Conservation (phyloP, 805 yeast species). For the Candida ovalis region DNA sequence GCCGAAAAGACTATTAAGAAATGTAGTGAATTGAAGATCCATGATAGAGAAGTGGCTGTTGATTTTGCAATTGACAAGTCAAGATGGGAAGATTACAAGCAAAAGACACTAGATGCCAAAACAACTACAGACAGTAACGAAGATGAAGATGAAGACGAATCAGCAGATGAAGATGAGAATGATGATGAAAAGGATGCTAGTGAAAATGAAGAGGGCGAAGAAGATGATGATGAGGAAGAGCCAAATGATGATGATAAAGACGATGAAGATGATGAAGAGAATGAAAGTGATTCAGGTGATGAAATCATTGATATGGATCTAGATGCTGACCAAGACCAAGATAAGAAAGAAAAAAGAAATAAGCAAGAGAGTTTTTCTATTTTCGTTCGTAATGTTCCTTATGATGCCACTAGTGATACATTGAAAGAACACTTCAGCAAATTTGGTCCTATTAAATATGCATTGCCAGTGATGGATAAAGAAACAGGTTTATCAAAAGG, state of each 20-base stretch:
- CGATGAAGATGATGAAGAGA: slow-evolving; percentile 34
- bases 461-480: slow-evolving; percentile 87
- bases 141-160: slow-evolving; percentile 30
- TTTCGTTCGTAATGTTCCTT: slow-evolving; percentile 91
- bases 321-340: slow-evolving; percentile 22
- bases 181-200: slow-evolving; percentile 28
- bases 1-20: slow-evolving; percentile 83
- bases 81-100: slow-evolving; percentile 66
- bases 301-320: slow-evolving; percentile 1
- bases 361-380: slow-evolving; percentile 68
- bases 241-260: slow-evolving; percentile 22
- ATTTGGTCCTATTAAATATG: slow-evolving; percentile 88
- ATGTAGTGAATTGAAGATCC: slow-evolving; percentile 70
- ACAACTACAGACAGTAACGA: slow-evolving; percentile 30
- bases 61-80: slow-evolving; percentile 89
- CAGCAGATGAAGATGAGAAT: slow-evolving; percentile 28
- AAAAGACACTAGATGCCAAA: slow-evolving; percentile 39
- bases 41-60: slow-evolving; percentile 89
- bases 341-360: slow-evolving; percentile 38
- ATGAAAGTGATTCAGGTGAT: slow-evolving; percentile 3
- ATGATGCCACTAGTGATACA: slow-evolving; percentile 82
- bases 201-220: slow-evolving; percentile 27
- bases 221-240: slow-evolving; percentile 27
- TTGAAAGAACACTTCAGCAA: slow-evolving; percentile 72
- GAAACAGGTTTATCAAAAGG: slow-evolving; percentile 87